phyloP scores from a whole-genome alignment of 306 rosid species.

The Luffa acutangula region DNA sequence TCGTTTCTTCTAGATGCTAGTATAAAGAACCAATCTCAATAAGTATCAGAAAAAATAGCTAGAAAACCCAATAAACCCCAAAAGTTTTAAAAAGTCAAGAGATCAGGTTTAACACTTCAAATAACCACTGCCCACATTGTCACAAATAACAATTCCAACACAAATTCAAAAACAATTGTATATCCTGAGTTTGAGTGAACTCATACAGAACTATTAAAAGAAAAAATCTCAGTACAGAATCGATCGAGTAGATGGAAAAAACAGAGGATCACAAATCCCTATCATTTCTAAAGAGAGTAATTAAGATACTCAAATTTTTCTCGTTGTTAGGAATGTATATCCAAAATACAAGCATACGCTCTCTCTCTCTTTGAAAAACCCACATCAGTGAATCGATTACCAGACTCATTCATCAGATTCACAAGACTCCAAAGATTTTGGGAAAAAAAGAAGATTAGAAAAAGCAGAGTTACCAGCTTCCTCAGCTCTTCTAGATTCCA shows the following conservation, averaged over 20 bases:
- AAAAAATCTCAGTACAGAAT: background rate
- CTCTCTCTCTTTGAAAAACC: background rate
- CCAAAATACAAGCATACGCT: background rate
- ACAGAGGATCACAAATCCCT: background rate
- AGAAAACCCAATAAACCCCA: background rate
- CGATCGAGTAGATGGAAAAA: background rate
- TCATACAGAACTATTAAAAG: background rate
- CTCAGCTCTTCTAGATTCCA: slow-evolving; percentile 69
- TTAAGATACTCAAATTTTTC: background rate
- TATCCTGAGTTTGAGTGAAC: background rate
- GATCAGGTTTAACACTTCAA: background rate
- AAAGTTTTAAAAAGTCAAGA: slow-evolving; percentile 4
- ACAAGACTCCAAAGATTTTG: background rate
- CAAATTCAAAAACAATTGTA: background rate
- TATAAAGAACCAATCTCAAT: slow-evolving; percentile 9
- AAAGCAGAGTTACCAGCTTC: slow-evolving; percentile 56
- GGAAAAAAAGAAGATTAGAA: background rate
- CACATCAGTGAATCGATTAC: background rate
- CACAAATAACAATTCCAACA: background rate
- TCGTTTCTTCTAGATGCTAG: slow-evolving; percentile 80
- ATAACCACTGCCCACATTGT: background rate
- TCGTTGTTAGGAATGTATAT: background rate
- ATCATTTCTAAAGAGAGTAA: background rate
- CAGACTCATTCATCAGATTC: background rate
- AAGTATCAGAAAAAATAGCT: background rate